Conservation (phyloP, 2,329 filamentous ascomycete species). For the Fusarium irregulare region DNA sequence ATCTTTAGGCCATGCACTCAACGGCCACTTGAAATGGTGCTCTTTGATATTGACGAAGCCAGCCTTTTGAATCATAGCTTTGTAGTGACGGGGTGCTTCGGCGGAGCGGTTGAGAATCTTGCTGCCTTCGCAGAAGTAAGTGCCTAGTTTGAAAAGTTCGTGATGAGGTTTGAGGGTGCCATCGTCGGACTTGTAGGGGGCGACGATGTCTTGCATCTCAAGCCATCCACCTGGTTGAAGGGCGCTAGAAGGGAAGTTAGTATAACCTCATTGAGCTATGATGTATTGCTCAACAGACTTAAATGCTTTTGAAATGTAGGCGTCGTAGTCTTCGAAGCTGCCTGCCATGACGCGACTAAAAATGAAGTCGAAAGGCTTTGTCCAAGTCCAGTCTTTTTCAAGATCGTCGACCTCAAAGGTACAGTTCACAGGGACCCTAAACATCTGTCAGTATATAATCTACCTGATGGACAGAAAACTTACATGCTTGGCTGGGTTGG, state of each 20-base stretch:
- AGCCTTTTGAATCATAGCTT: not conserved
- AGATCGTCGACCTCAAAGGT: conserved; percentile 13
- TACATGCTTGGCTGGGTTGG: conserved; percentile 15
- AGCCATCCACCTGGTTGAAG: not conserved
- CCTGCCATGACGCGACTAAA: not conserved
- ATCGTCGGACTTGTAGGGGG: not conserved
- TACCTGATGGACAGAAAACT: not conserved
- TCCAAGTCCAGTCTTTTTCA: conserved; percentile 21
- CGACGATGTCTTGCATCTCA: not conserved
- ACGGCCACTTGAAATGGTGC: not conserved
- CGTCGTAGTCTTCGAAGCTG: not conserved
- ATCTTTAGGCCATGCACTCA: not conserved
- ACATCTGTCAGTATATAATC: not conserved
- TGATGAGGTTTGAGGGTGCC: not conserved
- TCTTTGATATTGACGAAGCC: not conserved
- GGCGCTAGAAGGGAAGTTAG: not conserved
- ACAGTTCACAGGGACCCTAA: conserved; percentile 10
- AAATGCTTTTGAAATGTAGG: not conserved
- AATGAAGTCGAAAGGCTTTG: not conserved
- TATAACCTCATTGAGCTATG: no score
- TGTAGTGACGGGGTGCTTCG: not conserved
- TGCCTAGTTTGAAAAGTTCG: not conserved
- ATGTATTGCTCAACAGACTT: not conserved
- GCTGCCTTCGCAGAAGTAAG: not conserved
- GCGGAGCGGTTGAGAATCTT: not conserved